Percentiles rank a stretch among this genome's conserved stretches.
These are phyloP conservation scores for Aspergillus pseudoviridinutans DNA, from an alignment of 2,329 filamentous ascomycete species.

Conservation along the genomic window DNA sequence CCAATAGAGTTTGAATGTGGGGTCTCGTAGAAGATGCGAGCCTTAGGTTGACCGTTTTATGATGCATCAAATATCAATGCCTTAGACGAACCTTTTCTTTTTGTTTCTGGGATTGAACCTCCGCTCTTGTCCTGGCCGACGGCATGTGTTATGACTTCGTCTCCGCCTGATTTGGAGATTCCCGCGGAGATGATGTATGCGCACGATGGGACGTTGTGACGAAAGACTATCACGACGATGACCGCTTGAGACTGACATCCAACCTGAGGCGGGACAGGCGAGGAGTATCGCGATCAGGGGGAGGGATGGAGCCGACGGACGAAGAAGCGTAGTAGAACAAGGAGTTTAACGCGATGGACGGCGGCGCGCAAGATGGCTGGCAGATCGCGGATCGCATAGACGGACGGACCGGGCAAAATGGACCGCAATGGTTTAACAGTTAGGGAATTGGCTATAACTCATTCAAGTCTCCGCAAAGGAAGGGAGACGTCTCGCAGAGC, in stretches of 20 bases:
- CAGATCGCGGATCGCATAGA: background rate
- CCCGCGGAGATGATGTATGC: conserved; percentile 20
- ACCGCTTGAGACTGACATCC: conserved; percentile 17
- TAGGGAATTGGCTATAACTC: background rate
- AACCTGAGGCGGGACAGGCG: conserved; percentile 7
- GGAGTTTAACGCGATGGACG: conserved; percentile 3
- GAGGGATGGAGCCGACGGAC: conserved; percentile 10
- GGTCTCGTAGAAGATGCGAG: background rate
- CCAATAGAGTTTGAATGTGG: background rate
- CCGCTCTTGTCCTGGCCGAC: conserved; percentile 41
- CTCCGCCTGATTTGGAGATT: conserved; percentile 21
- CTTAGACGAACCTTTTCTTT: conserved; percentile 52
- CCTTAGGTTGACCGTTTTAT: background rate
- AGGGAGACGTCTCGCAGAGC: background rate
- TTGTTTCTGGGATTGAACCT: conserved; percentile 56
- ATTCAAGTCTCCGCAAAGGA: background rate
- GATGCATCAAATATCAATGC: background rate
- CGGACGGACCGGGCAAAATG: background rate
- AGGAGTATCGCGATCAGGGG: conserved; percentile 1
- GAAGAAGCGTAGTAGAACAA: conserved; percentile 4
- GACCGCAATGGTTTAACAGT: background rate
- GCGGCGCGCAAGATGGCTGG: background rate
- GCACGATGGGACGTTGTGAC: conserved; percentile 11
- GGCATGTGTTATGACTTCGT: conserved; percentile 40
- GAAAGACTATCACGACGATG: conserved; percentile 8